Conservation (phyloP, 768 basidiomycete species). For the Leccinellum luteum region DNA sequence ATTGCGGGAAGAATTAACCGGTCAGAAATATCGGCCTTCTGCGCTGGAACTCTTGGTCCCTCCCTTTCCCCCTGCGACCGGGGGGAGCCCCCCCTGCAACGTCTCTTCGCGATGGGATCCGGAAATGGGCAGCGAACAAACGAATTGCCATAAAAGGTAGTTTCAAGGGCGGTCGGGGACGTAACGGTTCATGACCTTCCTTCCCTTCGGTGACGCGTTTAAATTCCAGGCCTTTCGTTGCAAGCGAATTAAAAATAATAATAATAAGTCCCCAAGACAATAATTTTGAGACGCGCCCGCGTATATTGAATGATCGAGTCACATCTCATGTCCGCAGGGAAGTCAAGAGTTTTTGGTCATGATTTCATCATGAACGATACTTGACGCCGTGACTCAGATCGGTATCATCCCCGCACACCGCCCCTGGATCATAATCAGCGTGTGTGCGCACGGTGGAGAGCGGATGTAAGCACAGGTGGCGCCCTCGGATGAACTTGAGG, state of each 20-base stretch:
- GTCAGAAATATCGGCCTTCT: conserved; percentile 33
- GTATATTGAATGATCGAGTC: not conserved
- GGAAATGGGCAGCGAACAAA: conserved; percentile 36
- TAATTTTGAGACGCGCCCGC: conserved; percentile 13
- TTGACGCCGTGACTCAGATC: conserved; percentile 9
- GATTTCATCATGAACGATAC: conserved; percentile 8
- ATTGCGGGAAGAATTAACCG: conserved; percentile 26
- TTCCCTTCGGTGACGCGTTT: conserved; percentile 31
- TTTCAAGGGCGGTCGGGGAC: conserved; percentile 36
- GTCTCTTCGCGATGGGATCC: conserved; percentile 25
- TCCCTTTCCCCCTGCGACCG: conserved; percentile 25
- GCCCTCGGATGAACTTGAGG: conserved; percentile 18
- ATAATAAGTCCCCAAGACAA: conserved; percentile 12
- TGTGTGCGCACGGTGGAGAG: conserved; percentile 2
- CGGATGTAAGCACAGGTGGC: conserved; percentile 23
- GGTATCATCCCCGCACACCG: conserved; percentile 12
- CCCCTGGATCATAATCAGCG: conserved; percentile 6
- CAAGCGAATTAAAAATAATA: conserved; percentile 26
- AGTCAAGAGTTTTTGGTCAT: conserved; percentile 5
- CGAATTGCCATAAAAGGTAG: conserved; percentile 35
- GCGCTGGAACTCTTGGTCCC: conserved; percentile 30
- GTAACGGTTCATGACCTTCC: conserved; percentile 25
- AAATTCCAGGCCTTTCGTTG: conserved; percentile 20
- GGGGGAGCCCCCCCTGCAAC: conserved; percentile 10
- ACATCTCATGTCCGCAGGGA: conserved; percentile 23